phyloP scores from a whole-genome alignment of 148 eudicot genomes.

The Camellia lanceoleosa region DNA sequence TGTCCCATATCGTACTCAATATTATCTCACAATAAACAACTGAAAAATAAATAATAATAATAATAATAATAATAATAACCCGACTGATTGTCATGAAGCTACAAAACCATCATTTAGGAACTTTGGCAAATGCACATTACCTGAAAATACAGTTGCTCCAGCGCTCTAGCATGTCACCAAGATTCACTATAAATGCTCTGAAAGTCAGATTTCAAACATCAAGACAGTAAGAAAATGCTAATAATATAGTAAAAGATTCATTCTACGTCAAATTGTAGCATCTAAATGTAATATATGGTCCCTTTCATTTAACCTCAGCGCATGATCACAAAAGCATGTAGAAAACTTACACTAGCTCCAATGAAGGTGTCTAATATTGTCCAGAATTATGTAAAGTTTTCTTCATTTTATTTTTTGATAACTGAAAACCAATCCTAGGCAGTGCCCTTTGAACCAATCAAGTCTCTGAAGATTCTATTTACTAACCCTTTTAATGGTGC shows the following conservation, averaged over 20 bases:
- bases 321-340: neutral
- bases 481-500: slow-evolving; percentile 86
- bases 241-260: neutral
- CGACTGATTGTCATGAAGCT: slow-evolving; percentile 9
- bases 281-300: neutral
- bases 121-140: slow-evolving; percentile 35
- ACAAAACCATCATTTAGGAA: slow-evolving; percentile 11
- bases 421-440: too few species aligned
- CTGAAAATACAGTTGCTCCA: slow-evolving; percentile 96
- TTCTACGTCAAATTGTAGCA: neutral
- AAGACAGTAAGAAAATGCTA: neutral
- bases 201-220: slow-evolving; percentile 6
- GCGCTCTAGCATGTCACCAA: slow-evolving; percentile 97
- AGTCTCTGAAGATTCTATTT: neutral
- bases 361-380: neutral
- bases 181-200: slow-evolving; percentile 92
- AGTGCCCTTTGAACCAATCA: too few species aligned
- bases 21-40: neutral
- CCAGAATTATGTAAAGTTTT: neutral
- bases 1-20: neutral
- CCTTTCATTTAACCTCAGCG: neutral
- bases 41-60: neutral
- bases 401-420: too few species aligned
- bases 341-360: slow-evolving; percentile 3
- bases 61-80: too few species aligned